Evolutionary conservation across 2,329 filamentous ascomycete species (phyloP), one percentile per base, ranked within the genome.

Genomic region (Trichoderma sp.): DNA sequence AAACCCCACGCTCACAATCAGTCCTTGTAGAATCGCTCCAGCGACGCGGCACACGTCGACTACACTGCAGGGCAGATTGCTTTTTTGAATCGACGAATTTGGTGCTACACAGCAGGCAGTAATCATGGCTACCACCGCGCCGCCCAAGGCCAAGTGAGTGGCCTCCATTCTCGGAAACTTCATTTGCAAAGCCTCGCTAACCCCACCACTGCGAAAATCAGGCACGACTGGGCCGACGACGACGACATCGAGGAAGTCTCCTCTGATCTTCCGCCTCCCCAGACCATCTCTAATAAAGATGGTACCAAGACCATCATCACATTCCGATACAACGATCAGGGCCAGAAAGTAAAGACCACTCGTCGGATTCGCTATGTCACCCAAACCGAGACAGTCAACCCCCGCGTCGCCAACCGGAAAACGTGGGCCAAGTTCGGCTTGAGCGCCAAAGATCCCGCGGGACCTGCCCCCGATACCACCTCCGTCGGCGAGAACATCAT

Each of bases 401-500:
- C 96, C 70, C 93, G 94, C 79, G 95, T 99, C 73, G 96, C 96
- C 75, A 95, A 97, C 86, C 93, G 96, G 81, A 94, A 96, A 85
- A 88, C 89, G 79, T 98, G 95, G 95, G 77, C 87, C 78, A 99
- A 99, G 86, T 98, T 99, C 82, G 96, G 96, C 56, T 86, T 90
- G 72, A 95, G 95, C 80, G 93, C 93, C 82, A 95, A 94, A 83
- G 94, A 98, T 83, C 84, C 90, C 73, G 81, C 89, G 3, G 96
- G 96, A 39, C 96, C 96, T 61, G 92, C 93, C 75, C 86, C 90
- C 77, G 94, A 97, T 83, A 98, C 95, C 72, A 98, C 95, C 71
- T 94, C 91, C 53, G 92, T 98, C 56, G 96, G 93, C 79, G 96
- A 99, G 86, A 99, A 99, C 87, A 98, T 99, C 83, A 91, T 97